Conservation (phyloP, 805 yeast species). For the Kluyveromyces lactis region DNA sequence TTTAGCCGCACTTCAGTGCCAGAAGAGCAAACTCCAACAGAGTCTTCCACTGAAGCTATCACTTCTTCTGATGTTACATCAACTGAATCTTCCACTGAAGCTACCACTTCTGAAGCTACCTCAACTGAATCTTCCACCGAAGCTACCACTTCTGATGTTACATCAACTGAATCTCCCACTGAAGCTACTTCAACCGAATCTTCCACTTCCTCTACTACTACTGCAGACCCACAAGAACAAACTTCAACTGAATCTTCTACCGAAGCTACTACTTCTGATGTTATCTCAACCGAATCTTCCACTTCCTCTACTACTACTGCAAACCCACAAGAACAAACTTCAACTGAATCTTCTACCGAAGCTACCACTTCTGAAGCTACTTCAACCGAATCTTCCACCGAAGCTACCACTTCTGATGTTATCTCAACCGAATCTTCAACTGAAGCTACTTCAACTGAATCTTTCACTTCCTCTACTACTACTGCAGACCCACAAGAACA, state of each 20-base stretch:
- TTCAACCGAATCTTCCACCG: background rate
- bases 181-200: background rate
- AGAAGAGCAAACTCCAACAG: background rate
- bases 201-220: too few species aligned
- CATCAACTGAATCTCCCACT: too few species aligned
- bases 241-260: slow-evolving; percentile 1
- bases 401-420: background rate
- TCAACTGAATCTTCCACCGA: too few species aligned
- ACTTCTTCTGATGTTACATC: too few species aligned
- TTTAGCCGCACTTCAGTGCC: too few species aligned
- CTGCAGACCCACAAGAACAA: too few species aligned
- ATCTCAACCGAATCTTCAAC: background rate
- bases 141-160: too few species aligned
- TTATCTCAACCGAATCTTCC: background rate
- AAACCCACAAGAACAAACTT: background rate
- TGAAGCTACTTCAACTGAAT: background rate
- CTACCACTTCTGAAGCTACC: too few species aligned
- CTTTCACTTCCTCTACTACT: background rate
- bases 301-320: background rate
- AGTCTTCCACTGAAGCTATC: too few species aligned
- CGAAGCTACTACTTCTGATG: background rate
- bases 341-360: background rate
- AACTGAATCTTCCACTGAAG: too few species aligned
- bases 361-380: background rate
- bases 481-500: background rate